Evolutionary conservation across 345 rosid species (phyloP), one percentile per base, ranked within the genome.

Genomic region (Arabis hirsuta): DNA sequence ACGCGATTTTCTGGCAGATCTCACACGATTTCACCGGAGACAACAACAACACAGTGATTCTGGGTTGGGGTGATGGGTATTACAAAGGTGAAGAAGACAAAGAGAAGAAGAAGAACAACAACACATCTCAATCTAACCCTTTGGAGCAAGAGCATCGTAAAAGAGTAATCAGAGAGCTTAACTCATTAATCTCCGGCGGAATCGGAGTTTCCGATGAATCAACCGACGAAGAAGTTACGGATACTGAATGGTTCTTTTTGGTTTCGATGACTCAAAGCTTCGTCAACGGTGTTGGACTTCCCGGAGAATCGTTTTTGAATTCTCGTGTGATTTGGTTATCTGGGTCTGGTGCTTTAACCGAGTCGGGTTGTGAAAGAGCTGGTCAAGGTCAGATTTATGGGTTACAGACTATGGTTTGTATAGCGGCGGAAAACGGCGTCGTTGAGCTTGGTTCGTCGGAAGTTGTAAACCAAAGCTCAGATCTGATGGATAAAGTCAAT

Each of bases 1-100:
- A 95, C 82, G 99, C 99, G 5, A 91, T 95, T 47, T 95, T 90
- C 82, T 95, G 99, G 99, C 99, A 95, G 82, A 85, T 89, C 39
- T 90, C 97, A 0, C 85, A 79, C 47, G 97, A 91, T 14, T 90
- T 79, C 82, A 55, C 81, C 63, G 84, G 85, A 81, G 82, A 22
- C 24, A 22, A 22, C 24, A 22, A 87, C 52, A 84, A 82, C 72
- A 29, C 85, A 0, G 57, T 86, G 4, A 57, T 87, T 3, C 81
- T 95, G 2, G 97, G 92, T 0, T 96, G 98, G 99, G 99, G 99
- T 29, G 98, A 96, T 73, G 99, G 98, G 0, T 96, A 90, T 67
- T 96, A 96, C 76, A 96, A 84, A 60, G 99, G 98, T 0, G 98
- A 96, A 31, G 93, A 86, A 41, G 90, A 86, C 31, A 91, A 94